These are phyloP conservation scores for Gracilariopsis chorda DNA, from an alignment of 23 red algal genomes.

Conservation along the genomic window DNA sequence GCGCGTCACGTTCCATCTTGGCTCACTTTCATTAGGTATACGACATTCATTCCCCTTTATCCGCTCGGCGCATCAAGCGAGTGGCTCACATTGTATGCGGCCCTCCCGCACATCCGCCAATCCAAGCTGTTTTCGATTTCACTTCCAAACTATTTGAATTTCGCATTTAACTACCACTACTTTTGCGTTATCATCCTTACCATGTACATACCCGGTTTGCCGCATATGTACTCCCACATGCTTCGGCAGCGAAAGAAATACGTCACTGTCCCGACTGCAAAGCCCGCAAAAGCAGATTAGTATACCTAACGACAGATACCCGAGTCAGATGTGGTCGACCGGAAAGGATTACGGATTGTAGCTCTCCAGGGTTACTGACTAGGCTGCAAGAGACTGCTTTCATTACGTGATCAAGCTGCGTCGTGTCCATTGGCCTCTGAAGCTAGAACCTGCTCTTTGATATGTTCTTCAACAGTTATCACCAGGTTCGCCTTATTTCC, in stretches of 20 bases:
- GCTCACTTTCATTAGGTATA: constrained; percentile 74
- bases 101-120: constrained; percentile 61
- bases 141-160: constrained; percentile 86
- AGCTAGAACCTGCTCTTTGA: not conserved
- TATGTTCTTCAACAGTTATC: constrained; percentile 28
- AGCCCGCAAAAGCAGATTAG: constrained; percentile 43
- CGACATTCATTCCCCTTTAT: constrained; percentile 93
- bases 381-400: too few relatives aligned
- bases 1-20: constrained; percentile 25
- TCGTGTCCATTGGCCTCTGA: not conserved
- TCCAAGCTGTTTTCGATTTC: constrained; percentile 29
- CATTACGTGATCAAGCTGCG: not conserved
- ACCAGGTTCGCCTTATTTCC: constrained; percentile 22
- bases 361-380: too few relatives aligned
- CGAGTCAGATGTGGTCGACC: too few relatives aligned
- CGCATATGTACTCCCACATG: constrained; percentile 93
- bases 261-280: constrained; percentile 1
- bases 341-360: not conserved
- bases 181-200: constrained; percentile 52
- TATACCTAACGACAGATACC: too few relatives aligned
- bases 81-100: constrained; percentile 52
- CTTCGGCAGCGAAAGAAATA: constrained; percentile 75
- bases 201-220: constrained; percentile 83
- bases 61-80: constrained; percentile 90
- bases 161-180: constrained; percentile 85